Evolutionary conservation across 75 land plant species (phyloP).

Genomic region (Selaginella tamariscina): DNA sequence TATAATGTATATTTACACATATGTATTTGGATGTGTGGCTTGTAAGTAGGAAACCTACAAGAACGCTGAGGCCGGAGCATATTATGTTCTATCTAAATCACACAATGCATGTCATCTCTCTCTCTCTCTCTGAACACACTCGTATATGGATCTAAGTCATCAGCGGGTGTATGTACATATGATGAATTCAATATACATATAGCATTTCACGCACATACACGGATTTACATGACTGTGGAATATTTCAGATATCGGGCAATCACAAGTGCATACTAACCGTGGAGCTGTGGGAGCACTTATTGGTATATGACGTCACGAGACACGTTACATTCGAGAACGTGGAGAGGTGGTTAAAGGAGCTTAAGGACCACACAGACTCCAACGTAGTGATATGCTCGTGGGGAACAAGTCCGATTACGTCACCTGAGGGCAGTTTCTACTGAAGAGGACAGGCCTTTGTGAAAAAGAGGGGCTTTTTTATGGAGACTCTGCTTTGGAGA

Average conservation of each 20-base stretch:
- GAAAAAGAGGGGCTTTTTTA: constrained; percentile 14
- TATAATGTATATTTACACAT: no score
- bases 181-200: no score
- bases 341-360: constrained; percentile 46
- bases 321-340: constrained; percentile 40
- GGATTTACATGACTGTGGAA: neutral
- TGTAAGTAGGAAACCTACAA: no score
- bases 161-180: no score
- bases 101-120: no score
- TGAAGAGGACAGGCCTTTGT: constrained; percentile 14
- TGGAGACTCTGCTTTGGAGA: constrained; percentile 18
- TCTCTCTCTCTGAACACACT: no score
- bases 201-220: no score
- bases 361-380: constrained; percentile 32
- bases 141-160: no score
- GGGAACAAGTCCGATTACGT: constrained; percentile 26
- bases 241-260: constrained; percentile 47
- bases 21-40: no score
- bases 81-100: no score
- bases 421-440: constrained; percentile 20
- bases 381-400: constrained; percentile 25
- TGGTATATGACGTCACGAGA: constrained; percentile 52
- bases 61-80: no score
- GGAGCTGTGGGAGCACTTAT: constrained; percentile 63
- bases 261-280: constrained; percentile 55